Conservation (phyloP, 2,329 filamentous ascomycete genomes). For the Aspergillus tamarii region DNA sequence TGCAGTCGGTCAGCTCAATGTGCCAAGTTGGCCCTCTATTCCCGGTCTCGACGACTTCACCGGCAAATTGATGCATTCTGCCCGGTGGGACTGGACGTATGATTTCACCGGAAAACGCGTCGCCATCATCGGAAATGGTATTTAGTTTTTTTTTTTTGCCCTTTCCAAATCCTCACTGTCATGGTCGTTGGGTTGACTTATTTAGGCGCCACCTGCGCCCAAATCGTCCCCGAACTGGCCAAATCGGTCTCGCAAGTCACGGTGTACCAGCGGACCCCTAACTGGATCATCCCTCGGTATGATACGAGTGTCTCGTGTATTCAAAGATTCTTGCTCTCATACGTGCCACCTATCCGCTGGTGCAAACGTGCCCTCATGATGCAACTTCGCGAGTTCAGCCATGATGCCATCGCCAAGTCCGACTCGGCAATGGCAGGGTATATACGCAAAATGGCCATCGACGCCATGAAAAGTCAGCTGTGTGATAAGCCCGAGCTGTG, state of each 20-base stretch:
- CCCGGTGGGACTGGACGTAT: conserved; percentile 64
- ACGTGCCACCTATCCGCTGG: conserved; percentile 55
- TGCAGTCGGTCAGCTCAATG: conserved; percentile 62
- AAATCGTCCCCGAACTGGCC: conserved; percentile 62
- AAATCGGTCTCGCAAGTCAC: conserved; percentile 54
- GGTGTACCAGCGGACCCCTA: conserved; percentile 62
- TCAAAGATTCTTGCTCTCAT: conserved; percentile 50
- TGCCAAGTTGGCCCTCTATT: conserved; percentile 55
- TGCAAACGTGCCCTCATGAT: conserved; percentile 56
- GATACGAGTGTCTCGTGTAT: conserved; percentile 52
- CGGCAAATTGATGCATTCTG: conserved; percentile 60
- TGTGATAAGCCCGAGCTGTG: conserved; percentile 55
- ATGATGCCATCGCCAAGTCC: conserved; percentile 47
- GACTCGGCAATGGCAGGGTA: conserved; percentile 45
- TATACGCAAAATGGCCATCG: conserved; percentile 41
- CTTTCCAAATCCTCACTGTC: neutral
- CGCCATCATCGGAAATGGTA: conserved; percentile 63
- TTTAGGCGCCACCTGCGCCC: conserved; percentile 58
- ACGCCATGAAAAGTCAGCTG: conserved; percentile 51
- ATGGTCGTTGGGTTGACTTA: neutral
- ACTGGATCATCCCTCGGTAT: conserved; percentile 60
- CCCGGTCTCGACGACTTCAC: conserved; percentile 52
- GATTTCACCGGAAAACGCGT: conserved; percentile 58
- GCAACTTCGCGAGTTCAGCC: conserved; percentile 58
- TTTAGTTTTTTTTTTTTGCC: conserved; percentile 3